phyloP scores from a whole-genome alignment of 208 protist species.

The Wallacemonas sp. region DNA sequence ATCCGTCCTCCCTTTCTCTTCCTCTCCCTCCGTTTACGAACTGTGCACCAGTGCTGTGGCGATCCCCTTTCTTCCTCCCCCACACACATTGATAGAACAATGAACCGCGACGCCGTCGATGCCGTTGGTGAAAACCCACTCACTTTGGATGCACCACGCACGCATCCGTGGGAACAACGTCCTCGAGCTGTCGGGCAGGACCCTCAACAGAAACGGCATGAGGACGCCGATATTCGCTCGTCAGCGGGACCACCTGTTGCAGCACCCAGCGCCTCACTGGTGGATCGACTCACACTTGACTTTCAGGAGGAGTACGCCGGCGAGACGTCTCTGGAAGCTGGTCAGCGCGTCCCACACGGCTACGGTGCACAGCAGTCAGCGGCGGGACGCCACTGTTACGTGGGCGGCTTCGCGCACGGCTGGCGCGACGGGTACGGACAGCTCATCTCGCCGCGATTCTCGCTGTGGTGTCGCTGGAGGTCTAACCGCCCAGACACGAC shows the following conservation, averaged over 20 bases:
- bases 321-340: slow-evolving; percentile 30
- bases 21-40: neutral
- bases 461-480: slow-evolving; percentile 69
- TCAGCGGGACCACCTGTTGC: neutral
- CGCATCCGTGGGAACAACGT: too few relatives aligned
- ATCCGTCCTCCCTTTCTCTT: neutral
- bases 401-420: slow-evolving; percentile 65
- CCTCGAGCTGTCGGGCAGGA: too few relatives aligned
- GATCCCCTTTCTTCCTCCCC: slow-evolving; percentile 8
- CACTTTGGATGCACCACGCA: too few relatives aligned
- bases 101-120: too few relatives aligned
- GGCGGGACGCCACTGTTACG: slow-evolving; percentile 43
- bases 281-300: slow-evolving; percentile 29
- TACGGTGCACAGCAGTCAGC: slow-evolving; percentile 49
- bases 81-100: neutral
- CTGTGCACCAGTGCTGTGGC: neutral
- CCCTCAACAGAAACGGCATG: too few relatives aligned
- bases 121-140: too few relatives aligned
- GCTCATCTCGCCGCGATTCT: slow-evolving; percentile 46
- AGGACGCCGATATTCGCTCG: too few relatives aligned
- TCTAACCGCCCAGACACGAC: slow-evolving; percentile 68
- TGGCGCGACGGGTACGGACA: slow-evolving; percentile 70
- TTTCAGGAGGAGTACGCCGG: slow-evolving; percentile 63
- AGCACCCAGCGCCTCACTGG: neutral
- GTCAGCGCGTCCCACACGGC: slow-evolving; percentile 55